phyloP scores from a whole-genome alignment of 805 yeast genomes.

The Ogataea nakhonphanomensis region DNA sequence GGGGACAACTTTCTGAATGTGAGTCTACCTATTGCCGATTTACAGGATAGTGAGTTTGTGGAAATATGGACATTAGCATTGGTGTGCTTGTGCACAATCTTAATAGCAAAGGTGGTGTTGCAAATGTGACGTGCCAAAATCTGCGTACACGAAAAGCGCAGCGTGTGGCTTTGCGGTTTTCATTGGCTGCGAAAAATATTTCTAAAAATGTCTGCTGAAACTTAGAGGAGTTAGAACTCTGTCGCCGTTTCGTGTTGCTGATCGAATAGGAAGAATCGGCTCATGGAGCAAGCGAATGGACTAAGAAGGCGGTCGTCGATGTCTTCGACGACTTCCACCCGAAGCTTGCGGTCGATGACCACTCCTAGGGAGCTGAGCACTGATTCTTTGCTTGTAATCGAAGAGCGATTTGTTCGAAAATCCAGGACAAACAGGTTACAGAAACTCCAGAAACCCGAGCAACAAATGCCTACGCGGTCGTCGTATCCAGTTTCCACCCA shows the following conservation, averaged over 20 bases:
- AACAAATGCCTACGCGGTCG: background rate
- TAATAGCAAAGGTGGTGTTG: background rate
- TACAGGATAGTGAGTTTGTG: background rate
- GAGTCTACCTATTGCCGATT: slow-evolving; percentile 3
- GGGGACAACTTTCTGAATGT: slow-evolving; percentile 4
- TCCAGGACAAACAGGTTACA: slow-evolving; percentile 13
- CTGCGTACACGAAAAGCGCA: slow-evolving; percentile 1
- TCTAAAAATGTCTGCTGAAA: slow-evolving; percentile 7
- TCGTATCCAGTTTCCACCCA: background rate
- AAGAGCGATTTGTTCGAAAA: slow-evolving; percentile 38
- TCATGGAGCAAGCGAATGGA: slow-evolving; percentile 1
- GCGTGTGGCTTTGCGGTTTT: slow-evolving; percentile 7
- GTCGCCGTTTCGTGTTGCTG: background rate
- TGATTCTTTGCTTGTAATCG: slow-evolving; percentile 37
- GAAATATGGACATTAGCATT: slow-evolving; percentile 4
- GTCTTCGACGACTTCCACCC: slow-evolving; percentile 29
- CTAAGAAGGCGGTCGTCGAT: slow-evolving; percentile 34
- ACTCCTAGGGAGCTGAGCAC: slow-evolving; percentile 37
- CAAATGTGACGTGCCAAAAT: slow-evolving; percentile 1
- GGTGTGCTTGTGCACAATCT: slow-evolving; percentile 2
- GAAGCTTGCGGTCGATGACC: slow-evolving; percentile 7
- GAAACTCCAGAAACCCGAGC: slow-evolving; percentile 3
- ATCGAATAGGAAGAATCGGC: slow-evolving; percentile 1
- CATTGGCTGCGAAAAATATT: slow-evolving; percentile 8
- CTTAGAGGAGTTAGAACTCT: slow-evolving; percentile 1